Conservation (phyloP, 768 basidiomycete genomes). For the Clavulina sp. region DNA sequence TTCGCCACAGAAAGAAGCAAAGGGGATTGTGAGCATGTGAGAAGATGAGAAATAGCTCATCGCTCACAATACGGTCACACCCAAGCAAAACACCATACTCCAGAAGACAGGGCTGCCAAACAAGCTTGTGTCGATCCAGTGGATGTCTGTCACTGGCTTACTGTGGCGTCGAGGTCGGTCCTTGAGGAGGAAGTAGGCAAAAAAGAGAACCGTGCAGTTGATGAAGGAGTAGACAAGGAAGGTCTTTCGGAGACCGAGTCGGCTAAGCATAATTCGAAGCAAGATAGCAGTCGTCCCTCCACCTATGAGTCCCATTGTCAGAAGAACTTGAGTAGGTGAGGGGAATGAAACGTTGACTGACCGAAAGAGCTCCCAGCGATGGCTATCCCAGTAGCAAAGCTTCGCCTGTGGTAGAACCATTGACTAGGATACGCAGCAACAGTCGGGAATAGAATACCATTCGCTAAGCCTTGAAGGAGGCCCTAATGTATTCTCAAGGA, state of each 20-base stretch:
- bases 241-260: constrained; percentile 19
- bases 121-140: constrained; percentile 10
- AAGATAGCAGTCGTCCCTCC: constrained; percentile 11
- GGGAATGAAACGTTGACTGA: neutral
- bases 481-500: neutral
- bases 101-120: constrained; percentile 16
- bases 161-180: constrained; percentile 11
- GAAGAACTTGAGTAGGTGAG: neutral
- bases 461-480: constrained; percentile 4
- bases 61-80: constrained; percentile 14
- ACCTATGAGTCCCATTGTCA: constrained; percentile 1
- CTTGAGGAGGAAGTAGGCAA: constrained; percentile 19
- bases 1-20: neutral
- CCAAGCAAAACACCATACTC: constrained; percentile 19
- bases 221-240: constrained; percentile 19
- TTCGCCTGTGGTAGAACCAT: constrained; percentile 10
- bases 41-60: no score
- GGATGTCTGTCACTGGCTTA: neutral
- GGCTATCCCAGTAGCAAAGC: constrained; percentile 10
- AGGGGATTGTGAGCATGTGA: neutral
- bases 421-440: constrained; percentile 8
- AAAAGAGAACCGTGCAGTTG: constrained; percentile 15
- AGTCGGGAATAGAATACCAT: constrained; percentile 7
- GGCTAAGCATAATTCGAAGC: constrained; percentile 18
- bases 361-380: constrained; percentile 11